phyloP scores from a whole-genome alignment of 495 filamentous ascomycete species.

The Tuber microsphaerosporum region DNA sequence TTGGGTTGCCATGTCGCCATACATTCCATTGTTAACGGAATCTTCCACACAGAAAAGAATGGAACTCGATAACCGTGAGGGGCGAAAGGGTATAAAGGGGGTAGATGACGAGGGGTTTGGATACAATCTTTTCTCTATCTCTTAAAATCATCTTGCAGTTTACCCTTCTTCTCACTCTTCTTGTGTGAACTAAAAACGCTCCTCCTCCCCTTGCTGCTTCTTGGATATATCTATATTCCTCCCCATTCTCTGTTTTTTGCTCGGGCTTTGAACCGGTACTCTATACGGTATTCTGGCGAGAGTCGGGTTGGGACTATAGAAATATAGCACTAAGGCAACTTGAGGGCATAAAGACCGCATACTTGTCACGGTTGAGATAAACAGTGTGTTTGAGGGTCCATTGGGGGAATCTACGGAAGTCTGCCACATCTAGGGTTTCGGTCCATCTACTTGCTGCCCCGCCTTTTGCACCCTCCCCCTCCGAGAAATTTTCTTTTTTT shows the following conservation, averaged over 20 bases:
- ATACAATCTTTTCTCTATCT: neutral
- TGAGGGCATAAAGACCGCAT: neutral
- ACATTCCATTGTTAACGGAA: neutral
- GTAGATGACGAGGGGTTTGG: neutral
- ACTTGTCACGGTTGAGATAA: neutral
- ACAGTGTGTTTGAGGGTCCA: neutral
- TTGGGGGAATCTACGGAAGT: neutral
- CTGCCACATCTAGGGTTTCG: neutral
- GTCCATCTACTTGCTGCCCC: neutral
- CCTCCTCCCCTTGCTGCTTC: neutral
- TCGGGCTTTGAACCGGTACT: neutral
- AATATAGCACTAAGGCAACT: neutral
- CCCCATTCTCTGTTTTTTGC: neutral
- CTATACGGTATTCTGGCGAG: neutral
- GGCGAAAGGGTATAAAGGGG: neutral
- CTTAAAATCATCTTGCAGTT: neutral
- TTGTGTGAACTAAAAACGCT: neutral
- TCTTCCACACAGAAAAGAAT: neutral
- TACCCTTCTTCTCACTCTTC: neutral
- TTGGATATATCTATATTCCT: neutral
- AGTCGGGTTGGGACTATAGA: neutral
- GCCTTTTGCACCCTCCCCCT: neutral
- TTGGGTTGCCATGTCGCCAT: neutral
- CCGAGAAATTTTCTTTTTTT: neutral
- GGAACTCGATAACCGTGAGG: neutral